Percentiles rank a stretch among this genome's conserved stretches.
phyloP scores from a whole-genome alignment of 2,329 filamentous ascomycete species.

The Nigrograna mackinnonii region DNA sequence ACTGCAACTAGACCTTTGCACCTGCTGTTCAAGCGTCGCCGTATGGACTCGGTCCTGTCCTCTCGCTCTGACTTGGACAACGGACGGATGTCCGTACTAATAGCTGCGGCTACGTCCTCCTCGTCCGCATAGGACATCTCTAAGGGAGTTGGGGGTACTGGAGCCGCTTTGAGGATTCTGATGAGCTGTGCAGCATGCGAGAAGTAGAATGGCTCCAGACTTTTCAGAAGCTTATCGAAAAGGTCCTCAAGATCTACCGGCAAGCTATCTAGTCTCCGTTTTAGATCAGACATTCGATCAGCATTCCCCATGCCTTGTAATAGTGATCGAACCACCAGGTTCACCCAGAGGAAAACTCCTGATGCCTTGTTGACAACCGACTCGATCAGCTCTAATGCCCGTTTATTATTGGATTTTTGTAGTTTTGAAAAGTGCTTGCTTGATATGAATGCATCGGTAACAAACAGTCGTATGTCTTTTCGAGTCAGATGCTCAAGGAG shows the following conservation, averaged over 20 bases:
- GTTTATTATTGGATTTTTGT: neutral
- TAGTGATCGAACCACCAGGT: slow-evolving; percentile 3
- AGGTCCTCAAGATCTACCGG: slow-evolving; percentile 20
- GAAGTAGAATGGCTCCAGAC: slow-evolving; percentile 7
- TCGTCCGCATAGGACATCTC: no score
- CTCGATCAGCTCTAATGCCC: neutral
- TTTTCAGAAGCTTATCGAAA: slow-evolving; percentile 18
- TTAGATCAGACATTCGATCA: slow-evolving; percentile 17
- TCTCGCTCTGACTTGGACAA: no score
- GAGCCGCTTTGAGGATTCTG: no score
- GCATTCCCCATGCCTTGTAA: slow-evolving; percentile 6
- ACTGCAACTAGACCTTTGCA: no score
- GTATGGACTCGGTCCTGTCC: no score
- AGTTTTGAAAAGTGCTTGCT: neutral
- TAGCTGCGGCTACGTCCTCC: no score
- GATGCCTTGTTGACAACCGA: neutral
- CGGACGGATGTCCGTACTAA: no score
- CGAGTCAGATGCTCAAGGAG: neutral
- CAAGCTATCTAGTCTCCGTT: slow-evolving; percentile 12
- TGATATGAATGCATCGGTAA: neutral
- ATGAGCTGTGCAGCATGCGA: neutral
- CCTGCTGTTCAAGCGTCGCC: no score
- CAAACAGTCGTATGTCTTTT: neutral
- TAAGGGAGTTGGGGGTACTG: no score
- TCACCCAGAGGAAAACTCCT: slow-evolving; percentile 3